Base-by-base conservation (phyloP, 2,329 filamentous ascomycete species). In the Onygena corvina region DNA sequence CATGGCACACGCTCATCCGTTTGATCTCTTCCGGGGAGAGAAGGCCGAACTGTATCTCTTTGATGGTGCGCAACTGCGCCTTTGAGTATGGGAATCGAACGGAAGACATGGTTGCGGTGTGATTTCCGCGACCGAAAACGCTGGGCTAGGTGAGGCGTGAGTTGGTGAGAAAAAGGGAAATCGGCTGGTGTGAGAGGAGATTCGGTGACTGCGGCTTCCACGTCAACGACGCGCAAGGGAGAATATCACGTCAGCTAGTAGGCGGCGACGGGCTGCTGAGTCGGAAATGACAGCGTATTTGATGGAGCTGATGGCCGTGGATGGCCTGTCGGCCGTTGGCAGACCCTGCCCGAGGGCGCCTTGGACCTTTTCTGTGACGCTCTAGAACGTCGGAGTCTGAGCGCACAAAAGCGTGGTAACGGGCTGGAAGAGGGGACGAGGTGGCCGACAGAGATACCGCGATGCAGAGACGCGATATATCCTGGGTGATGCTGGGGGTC, bases 1-100 rank as follows among this genome's bases (percentile, higher is more conserved):
- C 90, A 67, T 94, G 86, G 59, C 83, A 85, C 56, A 96, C 90
- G 70, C 89, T 95, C 87, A 96, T 93, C 62, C 84, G 89, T 76
- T 98, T 96, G 71, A 96, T 94, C 74, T 98, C 93, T 67, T 98
- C 92, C 21, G 92, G 92, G 30, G 92, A 94, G 69, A 98, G 80
- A 65, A 98, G 79, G 64, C 92, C 92, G 66, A 98, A 98, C 76
- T 98, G 93, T 61, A 98, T 94, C 77, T 98, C 93, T 77, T 95
- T 84, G 62, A 98, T 89, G 58, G 85, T 94, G 76, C 92, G 90
- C 78, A 96, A 78, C 69, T 89, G 89, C 79, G 86, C 89, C 78
- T 85, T 89, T 67, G 86, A 94, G 71, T 88, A 86, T 64, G 84
- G 77, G 65, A 94, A 94, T 67, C 83, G 83, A 59, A 90, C 82